Conservation (phyloP, 805 yeast species). For the Sugiyamaella marilandica region DNA sequence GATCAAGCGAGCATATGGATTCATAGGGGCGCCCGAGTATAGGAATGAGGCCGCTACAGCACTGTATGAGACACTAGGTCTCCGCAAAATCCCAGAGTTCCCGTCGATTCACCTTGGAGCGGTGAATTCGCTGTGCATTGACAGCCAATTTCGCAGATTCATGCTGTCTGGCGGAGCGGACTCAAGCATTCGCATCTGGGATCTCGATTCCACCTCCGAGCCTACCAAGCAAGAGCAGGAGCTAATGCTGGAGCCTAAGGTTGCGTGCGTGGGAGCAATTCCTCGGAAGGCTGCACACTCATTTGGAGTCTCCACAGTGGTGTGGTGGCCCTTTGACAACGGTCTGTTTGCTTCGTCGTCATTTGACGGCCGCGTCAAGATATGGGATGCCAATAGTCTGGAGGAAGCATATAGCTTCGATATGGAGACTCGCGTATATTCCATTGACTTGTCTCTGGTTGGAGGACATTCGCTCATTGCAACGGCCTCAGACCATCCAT, state of each 20-base stretch:
- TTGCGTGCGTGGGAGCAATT: conserved; percentile 11
- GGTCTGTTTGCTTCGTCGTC: conserved; percentile 84
- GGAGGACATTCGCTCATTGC: conserved; percentile 54
- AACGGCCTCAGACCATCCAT: conserved; percentile 65
- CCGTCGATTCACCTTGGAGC: conserved; percentile 37
- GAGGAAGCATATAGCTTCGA: conserved; percentile 64
- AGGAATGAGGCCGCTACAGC: not conserved
- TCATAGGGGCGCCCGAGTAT: not conserved
- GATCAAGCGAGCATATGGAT: not conserved
- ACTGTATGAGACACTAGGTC: conserved; percentile 13
- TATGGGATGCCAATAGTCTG: conserved; percentile 74
- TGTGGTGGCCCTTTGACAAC: conserved; percentile 88
- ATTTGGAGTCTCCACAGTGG: conserved; percentile 66
- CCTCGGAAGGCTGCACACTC: conserved; percentile 44
- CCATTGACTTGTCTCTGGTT: conserved; percentile 55
- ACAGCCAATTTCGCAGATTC: conserved; percentile 41
- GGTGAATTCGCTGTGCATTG: conserved; percentile 59
- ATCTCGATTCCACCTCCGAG: conserved; percentile 34
- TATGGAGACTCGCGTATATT: conserved; percentile 56
- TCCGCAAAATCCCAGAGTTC: conserved; percentile 14
- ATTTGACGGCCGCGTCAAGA: conserved; percentile 66
- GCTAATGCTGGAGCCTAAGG: conserved; percentile 10
- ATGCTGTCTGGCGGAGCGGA: conserved; percentile 72
- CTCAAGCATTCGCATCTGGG: conserved; percentile 65
- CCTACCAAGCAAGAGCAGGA: not conserved